These are phyloP conservation scores for Trapa bicornis DNA, from an alignment of 345 rosid genomes.

Conservation along the genomic window DNA sequence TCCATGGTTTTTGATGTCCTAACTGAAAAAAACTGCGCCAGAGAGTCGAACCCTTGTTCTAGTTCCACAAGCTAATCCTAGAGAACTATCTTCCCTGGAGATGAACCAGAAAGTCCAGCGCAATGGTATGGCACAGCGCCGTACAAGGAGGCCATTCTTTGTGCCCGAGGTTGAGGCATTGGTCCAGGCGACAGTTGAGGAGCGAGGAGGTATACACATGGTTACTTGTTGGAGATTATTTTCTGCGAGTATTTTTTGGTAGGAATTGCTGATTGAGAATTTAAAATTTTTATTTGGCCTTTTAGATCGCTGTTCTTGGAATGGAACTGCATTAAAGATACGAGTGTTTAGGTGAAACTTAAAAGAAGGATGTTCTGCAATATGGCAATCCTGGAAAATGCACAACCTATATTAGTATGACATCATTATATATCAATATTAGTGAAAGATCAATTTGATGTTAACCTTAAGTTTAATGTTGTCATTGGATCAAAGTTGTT, in stretches of 20 bases:
- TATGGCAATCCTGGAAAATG: not conserved
- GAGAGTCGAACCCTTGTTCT: conserved; percentile 67
- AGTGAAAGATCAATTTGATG: too few species aligned
- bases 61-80: conserved; percentile 32
- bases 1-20: not conserved
- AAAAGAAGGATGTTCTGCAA: not conserved
- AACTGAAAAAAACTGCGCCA: conserved; percentile 25
- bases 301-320: not conserved
- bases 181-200: conserved; percentile 70
- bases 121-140: conserved; percentile 70
- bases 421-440: too few species aligned
- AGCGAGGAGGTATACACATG: conserved; percentile 61
- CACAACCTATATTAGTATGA: too few species aligned
- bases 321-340: not conserved
- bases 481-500: too few species aligned
- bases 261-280: not conserved
- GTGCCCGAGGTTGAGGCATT: conserved; percentile 93
- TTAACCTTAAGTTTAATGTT: too few species aligned
- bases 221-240: not conserved
- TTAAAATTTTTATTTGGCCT: not conserved
- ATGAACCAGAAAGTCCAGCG: conserved; percentile 49
- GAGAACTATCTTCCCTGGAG: conserved; percentile 56
- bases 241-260: not conserved
- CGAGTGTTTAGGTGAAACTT: not conserved
- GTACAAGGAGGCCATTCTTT: conserved; percentile 95